Percentiles rank a stretch among this genome's conserved stretches.
phyloP scores from a whole-genome alignment of 75 land plant species.

The Picea glauca region DNA sequence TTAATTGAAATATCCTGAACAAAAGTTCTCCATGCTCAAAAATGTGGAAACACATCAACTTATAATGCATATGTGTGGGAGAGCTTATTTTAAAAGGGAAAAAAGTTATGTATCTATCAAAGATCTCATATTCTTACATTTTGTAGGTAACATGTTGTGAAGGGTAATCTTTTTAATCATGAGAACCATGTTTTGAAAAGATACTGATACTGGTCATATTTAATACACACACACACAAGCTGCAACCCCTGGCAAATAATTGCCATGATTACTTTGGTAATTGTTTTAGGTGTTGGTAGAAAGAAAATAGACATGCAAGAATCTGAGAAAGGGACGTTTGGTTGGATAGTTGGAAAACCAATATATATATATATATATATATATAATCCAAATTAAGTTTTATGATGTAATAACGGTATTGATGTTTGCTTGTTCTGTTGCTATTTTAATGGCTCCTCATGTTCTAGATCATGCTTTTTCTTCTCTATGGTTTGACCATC shows the following conservation, averaged over 20 bases:
- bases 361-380: not conserved
- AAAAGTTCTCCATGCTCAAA: not conserved
- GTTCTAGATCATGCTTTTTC: not conserved
- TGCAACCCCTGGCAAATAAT: no score
- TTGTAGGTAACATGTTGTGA: not conserved
- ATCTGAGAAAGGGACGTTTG: no score
- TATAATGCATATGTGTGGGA: not conserved
- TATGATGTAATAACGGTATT: not conserved
- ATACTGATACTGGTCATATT: no score
- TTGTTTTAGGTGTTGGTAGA: no score
- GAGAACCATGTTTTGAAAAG: no score
- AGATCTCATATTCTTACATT: not conserved
- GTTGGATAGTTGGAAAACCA: no score
- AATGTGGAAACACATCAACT: not conserved
- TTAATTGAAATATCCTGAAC: not conserved
- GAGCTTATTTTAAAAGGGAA: not conserved
- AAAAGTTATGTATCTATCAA: not conserved
- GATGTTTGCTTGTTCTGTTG: not conserved
- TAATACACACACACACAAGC: no score
- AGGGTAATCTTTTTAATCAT: not conserved
- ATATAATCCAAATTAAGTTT: not conserved
- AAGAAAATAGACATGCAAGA: no score
- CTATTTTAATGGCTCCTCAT: not conserved
- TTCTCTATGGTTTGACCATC: not conserved
- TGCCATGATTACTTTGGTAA: no score